Percentiles rank a stretch among this genome's conserved stretches.
Conservation (phyloP, 164 flowering plant species). For the Nelumbo lutea region DNA sequence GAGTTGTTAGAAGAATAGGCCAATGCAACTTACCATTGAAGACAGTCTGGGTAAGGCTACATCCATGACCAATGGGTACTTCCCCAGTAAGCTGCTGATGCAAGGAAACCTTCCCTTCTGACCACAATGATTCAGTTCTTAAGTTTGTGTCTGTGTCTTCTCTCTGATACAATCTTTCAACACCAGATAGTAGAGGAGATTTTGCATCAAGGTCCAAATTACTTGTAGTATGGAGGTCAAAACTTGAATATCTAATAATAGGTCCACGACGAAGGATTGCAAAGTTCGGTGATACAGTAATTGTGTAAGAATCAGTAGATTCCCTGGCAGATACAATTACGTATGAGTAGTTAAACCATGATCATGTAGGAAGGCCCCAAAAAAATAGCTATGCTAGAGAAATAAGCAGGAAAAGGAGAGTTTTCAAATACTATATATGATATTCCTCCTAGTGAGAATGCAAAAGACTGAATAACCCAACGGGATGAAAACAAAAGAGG, state of each 20-base stretch:
- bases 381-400: background rate
- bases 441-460: too few species aligned
- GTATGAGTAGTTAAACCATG: background rate
- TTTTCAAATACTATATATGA: too few species aligned
- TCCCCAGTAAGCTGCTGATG: conserved; percentile 51
- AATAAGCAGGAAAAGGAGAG: too few species aligned
- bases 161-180: conserved; percentile 21
- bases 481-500: too few species aligned
- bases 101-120: conserved; percentile 30
- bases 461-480: too few species aligned
- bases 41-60: conserved; percentile 80
- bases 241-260: conserved; percentile 30
- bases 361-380: background rate
- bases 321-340: conserved; percentile 46
- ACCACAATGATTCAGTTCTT: conserved; percentile 30
- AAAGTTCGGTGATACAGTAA: conserved; percentile 66
- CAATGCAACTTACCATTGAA: conserved; percentile 62
- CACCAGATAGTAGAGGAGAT: conserved; percentile 45
- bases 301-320: conserved; percentile 62
- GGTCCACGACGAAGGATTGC: conserved; percentile 36
- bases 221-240: conserved; percentile 22
- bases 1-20: background rate
- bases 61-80: conserved; percentile 56
- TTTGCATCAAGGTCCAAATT: conserved; percentile 37
- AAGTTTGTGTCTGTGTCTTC: conserved; percentile 33